Conservation (phyloP, 345 rosid genomes). For the Cardamine occulta region DNA sequence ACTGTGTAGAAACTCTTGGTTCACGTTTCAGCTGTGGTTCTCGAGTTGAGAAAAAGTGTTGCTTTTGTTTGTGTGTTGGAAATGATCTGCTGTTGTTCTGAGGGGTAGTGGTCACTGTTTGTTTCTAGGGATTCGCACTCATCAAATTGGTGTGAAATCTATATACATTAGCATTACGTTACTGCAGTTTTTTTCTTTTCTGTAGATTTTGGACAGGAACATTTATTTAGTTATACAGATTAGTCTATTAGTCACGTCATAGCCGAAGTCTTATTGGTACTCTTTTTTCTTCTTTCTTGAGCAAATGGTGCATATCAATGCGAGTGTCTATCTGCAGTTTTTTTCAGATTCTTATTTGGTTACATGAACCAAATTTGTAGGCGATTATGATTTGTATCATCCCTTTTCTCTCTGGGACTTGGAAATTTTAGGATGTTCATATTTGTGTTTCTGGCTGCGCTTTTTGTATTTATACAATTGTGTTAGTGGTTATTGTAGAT, state of each 20-base stretch:
- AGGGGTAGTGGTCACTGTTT: neutral
- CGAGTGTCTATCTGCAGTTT: neutral
- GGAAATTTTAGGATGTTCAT: no score
- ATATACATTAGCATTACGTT: neutral
- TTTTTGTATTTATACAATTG: neutral
- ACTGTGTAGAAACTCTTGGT: slow-evolving; percentile 3
- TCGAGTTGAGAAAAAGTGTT: neutral
- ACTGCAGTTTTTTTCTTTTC: neutral
- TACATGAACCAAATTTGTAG: neutral
- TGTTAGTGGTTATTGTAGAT: neutral
- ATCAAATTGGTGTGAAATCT: slow-evolving; percentile 10
- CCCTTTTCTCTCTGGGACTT: neutral
- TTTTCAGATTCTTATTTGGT: neutral
- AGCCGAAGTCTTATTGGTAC: neutral
- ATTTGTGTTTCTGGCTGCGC: neutral
- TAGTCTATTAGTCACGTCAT: neutral
- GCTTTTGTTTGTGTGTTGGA: neutral
- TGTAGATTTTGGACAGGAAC: neutral
- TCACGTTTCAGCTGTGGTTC: neutral
- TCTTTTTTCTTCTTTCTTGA: slow-evolving; percentile 15
- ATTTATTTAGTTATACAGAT: neutral
- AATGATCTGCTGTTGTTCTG: neutral
- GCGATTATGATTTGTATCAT: neutral
- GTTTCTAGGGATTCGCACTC: slow-evolving; percentile 9
- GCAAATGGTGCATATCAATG: slow-evolving; percentile 6